Evolutionary conservation across 306 rosid species (phyloP), one percentile per base, ranked within the genome.

Genomic region (Calophaca sinica): DNA sequence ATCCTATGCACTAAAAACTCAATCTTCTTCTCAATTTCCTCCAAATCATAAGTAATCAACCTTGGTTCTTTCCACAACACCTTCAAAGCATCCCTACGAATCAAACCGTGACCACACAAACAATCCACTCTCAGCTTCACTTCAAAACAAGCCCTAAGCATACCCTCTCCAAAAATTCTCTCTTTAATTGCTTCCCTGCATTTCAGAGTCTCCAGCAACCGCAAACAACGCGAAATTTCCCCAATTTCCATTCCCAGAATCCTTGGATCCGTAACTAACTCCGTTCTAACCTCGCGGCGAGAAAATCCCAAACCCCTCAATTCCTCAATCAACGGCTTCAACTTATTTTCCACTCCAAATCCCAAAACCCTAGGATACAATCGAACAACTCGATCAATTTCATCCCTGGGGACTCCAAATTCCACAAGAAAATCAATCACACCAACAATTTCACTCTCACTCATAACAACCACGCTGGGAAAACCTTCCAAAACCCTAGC

Each of bases 31-130:
- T 87, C 89, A 57, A 86, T 87, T 38, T 87, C 84, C 48, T 79
- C 94, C 31, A 83, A 39, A 44, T 84, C 89, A 72, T 89, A 91
- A 0, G 74, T 49, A 48, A 91, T 85, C 77, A 91, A 53, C 80
- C 97, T 86, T 0, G 96, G 97, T 53, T 94, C 97, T 66, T 89
- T 91, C 94, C 97, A 86, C 41, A 91, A 53, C 13, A 91, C 71
- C 82, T 88, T 93, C 20, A 89, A 86, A 11, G 98, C 90, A 52
- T 89, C 91, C 46, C 89, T 88, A 3, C 88, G 86, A 61, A 79
- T 89, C 83, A 91, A 78, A 39, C 96, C 94, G 3, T 82, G 81
- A 66, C 70, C 51, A 57, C 98, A 88, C 81, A 94, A 86, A 75
- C 90, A 91, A 73, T 88, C 96, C 10, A 91, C 86, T 78, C 93